Conservation (phyloP, 345 rosid species). For the Salix udensis region DNA sequence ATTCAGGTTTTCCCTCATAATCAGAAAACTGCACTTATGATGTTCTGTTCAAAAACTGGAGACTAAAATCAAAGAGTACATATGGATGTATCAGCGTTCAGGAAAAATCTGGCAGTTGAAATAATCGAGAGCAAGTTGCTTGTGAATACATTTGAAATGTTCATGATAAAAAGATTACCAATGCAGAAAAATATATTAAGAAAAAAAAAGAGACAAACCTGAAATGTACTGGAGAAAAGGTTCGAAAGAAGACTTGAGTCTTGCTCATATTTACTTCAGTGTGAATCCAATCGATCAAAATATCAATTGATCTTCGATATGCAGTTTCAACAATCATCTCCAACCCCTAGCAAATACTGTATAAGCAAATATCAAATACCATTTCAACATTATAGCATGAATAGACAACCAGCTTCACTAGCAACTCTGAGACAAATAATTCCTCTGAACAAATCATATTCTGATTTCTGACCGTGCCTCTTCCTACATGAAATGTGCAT, state of each 20-base stretch:
- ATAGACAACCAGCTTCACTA: neutral
- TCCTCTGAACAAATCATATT: neutral
- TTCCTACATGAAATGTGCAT: neutral
- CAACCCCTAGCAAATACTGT: slow-evolving; percentile 20
- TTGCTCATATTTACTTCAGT: slow-evolving; percentile 14
- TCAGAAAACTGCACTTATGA: neutral
- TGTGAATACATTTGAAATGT: neutral
- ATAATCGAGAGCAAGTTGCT: neutral
- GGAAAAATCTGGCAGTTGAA: neutral
- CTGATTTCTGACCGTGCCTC: neutral
- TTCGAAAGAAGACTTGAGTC: slow-evolving; percentile 31
- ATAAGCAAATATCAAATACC: neutral
- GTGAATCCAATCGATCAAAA: slow-evolving; percentile 23
- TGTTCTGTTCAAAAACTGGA: neutral
- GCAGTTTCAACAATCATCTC: slow-evolving; percentile 33
- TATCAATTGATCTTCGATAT: slow-evolving; percentile 23
- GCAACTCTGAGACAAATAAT: neutral
- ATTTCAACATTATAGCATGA: neutral
- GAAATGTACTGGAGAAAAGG: slow-evolving; percentile 36
- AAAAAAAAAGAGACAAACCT: slow-evolving; percentile 16
- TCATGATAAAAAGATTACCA: neutral
- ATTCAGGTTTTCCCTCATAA: neutral
- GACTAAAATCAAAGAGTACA: neutral
- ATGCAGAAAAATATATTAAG: neutral
- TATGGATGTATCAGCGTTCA: neutral